These are phyloP conservation scores for Calvatia gigantea DNA, from an alignment of 768 basidiomycete genomes.

Conservation along the genomic window DNA sequence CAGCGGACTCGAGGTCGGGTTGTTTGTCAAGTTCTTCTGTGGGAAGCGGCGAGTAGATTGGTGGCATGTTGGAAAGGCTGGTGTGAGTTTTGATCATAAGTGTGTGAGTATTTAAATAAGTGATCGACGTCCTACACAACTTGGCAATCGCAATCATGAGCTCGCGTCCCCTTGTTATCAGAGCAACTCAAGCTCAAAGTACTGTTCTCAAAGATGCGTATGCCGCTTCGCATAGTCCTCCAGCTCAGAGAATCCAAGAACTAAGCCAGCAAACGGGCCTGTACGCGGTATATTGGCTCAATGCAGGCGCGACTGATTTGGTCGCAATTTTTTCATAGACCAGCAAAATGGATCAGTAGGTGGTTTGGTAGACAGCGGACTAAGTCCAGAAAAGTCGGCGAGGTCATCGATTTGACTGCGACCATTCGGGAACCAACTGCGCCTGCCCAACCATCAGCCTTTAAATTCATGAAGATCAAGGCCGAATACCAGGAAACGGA, in stretches of 20 bases:
- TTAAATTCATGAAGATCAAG: not conserved
- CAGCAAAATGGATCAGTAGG: conserved; percentile 30
- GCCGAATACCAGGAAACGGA: not conserved
- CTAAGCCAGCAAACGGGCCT: conserved; percentile 29
- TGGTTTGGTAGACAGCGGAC: conserved; percentile 30
- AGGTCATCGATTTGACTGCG: conserved; percentile 14
- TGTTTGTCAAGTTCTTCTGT: not conserved
- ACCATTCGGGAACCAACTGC: not conserved
- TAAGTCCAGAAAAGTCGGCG: conserved; percentile 20
- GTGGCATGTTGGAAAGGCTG: conserved; percentile 1
- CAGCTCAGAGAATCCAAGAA: conserved; percentile 19
- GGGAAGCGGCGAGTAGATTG: conserved; percentile 10
- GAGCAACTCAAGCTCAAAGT: conserved; percentile 23
- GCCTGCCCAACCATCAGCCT: not conserved
- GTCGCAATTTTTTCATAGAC: conserved; percentile 15
- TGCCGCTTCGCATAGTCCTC: conserved; percentile 18
- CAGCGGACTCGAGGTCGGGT: not conserved
- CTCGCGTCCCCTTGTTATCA: conserved; percentile 11
- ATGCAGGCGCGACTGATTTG: not conserved
- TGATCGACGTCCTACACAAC: not conserved
- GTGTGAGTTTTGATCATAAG: not conserved
- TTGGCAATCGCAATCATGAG: not conserved
- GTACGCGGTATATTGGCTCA: conserved; percentile 23
- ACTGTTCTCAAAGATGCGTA: conserved; percentile 25
- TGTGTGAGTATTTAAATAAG: not conserved